Base-by-base conservation (phyloP, 345 rosid species). In the Moricandia arvensis region DNA sequence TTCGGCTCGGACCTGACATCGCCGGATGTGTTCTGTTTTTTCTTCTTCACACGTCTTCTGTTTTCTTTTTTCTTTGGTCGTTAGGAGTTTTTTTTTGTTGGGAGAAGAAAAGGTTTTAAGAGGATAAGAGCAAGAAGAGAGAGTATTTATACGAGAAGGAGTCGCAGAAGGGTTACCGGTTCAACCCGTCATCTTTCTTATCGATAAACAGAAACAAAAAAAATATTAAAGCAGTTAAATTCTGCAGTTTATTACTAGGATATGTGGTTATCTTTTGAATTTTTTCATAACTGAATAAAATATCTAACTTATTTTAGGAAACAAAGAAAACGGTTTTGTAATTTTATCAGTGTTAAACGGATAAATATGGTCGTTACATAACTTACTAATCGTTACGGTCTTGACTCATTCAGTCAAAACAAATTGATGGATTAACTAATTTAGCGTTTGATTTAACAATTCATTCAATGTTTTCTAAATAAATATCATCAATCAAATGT, bases 401-500 rank as follows among this genome's bases (percentile, higher is more conserved):
- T 77, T 77, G 72, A 77, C 75, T 71, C 59, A 66, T 72, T 78
- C 81, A 72, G 81, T 72, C 72, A 63, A 72, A 30, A 34, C 30
- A 12, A n/a, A 57, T 45, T 21, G 27, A 58, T 57, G 12, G 59
- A 6, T 67, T 66, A 31, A 31, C 51, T 15, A 13, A 15, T 59
- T 75, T 24, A 67, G 55, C 79, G 79, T 51, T 47, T 35, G 8
- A 33, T 16, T 37, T 17, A 24, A 31, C 24, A 65, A 68, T 45
- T 60, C 37, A 37, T 37, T 59, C 30, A 27, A 68, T 54, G n/a
- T 2, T 9, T 49, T n/a, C 0, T 68, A 55, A 3, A 7, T 55
- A 4, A 9, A 45, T 55, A 13, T 7, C 66, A 16, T 17, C 54
- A 41, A 12, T 45, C 67, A 45, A 41, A 59, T 43, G 51, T 71